Base-by-base conservation (phyloP, 2,329 filamentous ascomycete genomes). In the Colletotrichum sublineola region DNA sequence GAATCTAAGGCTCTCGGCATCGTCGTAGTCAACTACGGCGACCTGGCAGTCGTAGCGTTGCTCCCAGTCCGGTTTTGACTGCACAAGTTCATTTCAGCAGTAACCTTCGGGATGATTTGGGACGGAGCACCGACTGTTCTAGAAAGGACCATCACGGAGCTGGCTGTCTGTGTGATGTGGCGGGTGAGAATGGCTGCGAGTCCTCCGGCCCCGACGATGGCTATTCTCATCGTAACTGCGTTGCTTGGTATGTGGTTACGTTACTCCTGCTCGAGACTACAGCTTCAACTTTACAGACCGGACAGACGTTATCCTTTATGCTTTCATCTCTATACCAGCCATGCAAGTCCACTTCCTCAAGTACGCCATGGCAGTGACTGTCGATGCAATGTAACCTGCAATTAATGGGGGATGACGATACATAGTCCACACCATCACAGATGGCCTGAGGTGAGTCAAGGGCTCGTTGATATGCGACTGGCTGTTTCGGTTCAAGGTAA, bases 71-170 rank as follows among this genome's bases (percentile, higher is more conserved):
- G 87, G 83, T 75, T 90, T 88, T 57, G 81, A 77, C 90, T 92
- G 58, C 24, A 36, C 38, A 29, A 14, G 40, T 31, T 36, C 11
- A 38, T 9, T 14, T 60, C 11, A 62, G 46, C 46, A 68, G n/a
- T 24, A 7, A 2, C 12, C 11, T 29, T 42, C 55, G 36, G 40
- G 48, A 42, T 12, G 24, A 55, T 9, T 5, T 11, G 3, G 5
- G 3, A 24, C 1, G 1, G n/a, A 9, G 36, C 20, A 82, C 86
- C 80, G 80, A 92, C 91, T 73, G 80, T 83, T 84, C 90, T 87
- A 31, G 93, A 94, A 40, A 95, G 82, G n/a, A 95, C 86, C 64
- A 95, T 85, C 56, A 94, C 86, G 63, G 91, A 88, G 80, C 94
- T 91, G 58, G 88, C 89, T 46, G 89, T 92, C 64, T 89, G 85